A percentile compares a stretch with the other conserved stretches of the same genome.
Conservation (phyloP, 139 green algal genomes). For the Chlamydomonas sphaeroides region DNA sequence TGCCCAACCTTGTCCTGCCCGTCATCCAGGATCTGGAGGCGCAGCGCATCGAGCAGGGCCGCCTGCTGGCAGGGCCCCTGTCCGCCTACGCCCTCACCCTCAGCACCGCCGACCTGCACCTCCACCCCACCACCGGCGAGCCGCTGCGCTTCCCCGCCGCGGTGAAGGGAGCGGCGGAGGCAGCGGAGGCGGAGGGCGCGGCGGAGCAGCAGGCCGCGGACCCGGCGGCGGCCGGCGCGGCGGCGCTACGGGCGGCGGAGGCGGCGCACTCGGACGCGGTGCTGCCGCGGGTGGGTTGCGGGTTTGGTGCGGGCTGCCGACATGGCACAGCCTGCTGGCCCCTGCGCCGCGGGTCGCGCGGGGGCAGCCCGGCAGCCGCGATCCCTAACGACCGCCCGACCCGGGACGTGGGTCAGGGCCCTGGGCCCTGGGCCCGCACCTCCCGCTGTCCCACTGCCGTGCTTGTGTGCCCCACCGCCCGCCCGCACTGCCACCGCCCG, state of each 20-base stretch:
- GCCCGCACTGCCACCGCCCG: too few species aligned
- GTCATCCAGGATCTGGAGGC: slow-evolving; percentile 60
- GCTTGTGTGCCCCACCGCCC: too few species aligned
- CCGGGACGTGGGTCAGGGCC: too few species aligned
- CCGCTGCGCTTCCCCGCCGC: neutral
- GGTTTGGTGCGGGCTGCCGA: too few species aligned
- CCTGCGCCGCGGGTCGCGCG: too few species aligned
- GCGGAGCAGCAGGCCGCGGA: too few species aligned
- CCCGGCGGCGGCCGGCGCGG: too few species aligned
- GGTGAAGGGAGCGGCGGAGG: neutral
- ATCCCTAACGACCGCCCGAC: too few species aligned
- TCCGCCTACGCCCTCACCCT: slow-evolving; percentile 48
- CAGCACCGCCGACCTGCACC: slow-evolving; percentile 41
- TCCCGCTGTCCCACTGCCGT: too few species aligned
- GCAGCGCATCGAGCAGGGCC: slow-evolving; percentile 40
- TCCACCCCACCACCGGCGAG: slow-evolving; percentile 31
- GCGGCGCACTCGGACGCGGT: neutral
- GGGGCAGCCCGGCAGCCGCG: too few species aligned
- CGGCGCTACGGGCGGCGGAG: neutral
- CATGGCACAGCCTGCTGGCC: too few species aligned
- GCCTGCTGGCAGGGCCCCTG: slow-evolving; percentile 43
- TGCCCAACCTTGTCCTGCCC: neutral
- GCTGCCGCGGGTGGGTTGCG: slow-evolving; percentile 15
- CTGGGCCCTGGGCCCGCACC: too few species aligned
- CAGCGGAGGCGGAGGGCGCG: neutral